A percentile compares a stretch with the other conserved stretches of the same genome.
phyloP scores from a whole-genome alignment of 2,329 filamentous ascomycete genomes.

The Diaporthe vaccinii region DNA sequence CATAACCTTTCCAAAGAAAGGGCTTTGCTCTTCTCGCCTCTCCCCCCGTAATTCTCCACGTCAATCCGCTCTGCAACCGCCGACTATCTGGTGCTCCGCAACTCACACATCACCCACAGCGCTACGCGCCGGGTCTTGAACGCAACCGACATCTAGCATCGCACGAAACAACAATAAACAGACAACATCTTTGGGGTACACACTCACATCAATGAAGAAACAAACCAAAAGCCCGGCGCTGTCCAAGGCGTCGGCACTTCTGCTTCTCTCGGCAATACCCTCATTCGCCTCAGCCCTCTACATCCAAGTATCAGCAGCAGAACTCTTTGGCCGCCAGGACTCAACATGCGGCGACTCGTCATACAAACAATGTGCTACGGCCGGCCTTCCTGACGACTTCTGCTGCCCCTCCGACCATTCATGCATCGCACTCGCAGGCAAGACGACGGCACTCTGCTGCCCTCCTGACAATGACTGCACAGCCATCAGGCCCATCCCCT shows the following conservation, averaged over 20 bases:
- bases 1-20: conserved; percentile 20
- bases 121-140: conserved; percentile 34
- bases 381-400: conserved; percentile 72
- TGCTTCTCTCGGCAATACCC: conserved; percentile 37
- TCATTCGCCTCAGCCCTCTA: conserved; percentile 36
- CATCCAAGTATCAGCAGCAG: conserved; percentile 31
- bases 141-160: conserved; percentile 30
- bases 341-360: conserved; percentile 40
- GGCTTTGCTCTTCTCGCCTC: conserved; percentile 17
- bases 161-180: conserved; percentile 23
- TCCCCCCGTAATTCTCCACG: conserved; percentile 27
- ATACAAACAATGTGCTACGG: conserved; percentile 65
- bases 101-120: conserved; percentile 29
- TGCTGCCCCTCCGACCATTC: conserved; percentile 70
- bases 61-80: conserved; percentile 21
- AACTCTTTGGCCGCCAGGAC: conserved; percentile 32
- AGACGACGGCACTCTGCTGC: conserved; percentile 79
- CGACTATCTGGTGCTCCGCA: conserved; percentile 26
- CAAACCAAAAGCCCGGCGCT: conserved; percentile 5
- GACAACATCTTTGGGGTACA: not conserved
- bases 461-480: conserved; percentile 69
- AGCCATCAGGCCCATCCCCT: conserved; percentile 74
- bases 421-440: conserved; percentile 74
- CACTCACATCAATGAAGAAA: conserved; percentile 36
- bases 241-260: conserved; percentile 33